These are phyloP conservation scores for Fusarium vanettenii DNA, from an alignment of 2,329 filamentous ascomycete species.

Conservation along the genomic window DNA sequence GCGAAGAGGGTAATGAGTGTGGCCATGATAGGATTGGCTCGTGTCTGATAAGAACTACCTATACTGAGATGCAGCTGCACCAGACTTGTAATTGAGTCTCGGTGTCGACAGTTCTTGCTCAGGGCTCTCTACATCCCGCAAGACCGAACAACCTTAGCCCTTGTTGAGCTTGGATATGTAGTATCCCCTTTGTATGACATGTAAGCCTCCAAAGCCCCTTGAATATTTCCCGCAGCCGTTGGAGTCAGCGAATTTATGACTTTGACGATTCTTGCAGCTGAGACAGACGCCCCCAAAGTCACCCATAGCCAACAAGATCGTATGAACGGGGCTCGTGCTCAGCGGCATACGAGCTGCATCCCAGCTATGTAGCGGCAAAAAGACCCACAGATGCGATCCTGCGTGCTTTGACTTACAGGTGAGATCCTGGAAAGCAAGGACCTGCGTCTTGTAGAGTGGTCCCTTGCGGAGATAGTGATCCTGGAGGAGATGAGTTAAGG, in stretches of 20 bases:
- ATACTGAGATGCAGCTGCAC: background rate
- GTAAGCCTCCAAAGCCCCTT: background rate
- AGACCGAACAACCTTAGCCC: background rate
- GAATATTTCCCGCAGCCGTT: background rate
- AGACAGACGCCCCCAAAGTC: background rate
- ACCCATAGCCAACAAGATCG: background rate
- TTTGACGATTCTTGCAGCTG: background rate
- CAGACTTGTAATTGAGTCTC: background rate
- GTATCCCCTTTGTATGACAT: background rate
- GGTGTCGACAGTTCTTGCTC: background rate
- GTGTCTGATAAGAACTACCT: background rate
- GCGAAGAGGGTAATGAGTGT: too few species aligned
- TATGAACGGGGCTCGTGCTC: background rate
- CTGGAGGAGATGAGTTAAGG: background rate
- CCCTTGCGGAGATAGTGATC: background rate
- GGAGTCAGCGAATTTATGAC: background rate
- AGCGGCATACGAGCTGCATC: background rate
- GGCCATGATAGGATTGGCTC: background rate
- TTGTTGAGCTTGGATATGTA: background rate
- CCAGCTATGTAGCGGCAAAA: background rate
- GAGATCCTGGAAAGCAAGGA: background rate
- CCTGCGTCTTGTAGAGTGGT: background rate
- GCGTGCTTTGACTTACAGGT: background rate
- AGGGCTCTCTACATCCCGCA: background rate
- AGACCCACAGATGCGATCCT: background rate